These are phyloP conservation scores for Microbotryum scabiosae DNA, from an alignment of 1,284 basidiomycete species.

Conservation along the genomic window DNA sequence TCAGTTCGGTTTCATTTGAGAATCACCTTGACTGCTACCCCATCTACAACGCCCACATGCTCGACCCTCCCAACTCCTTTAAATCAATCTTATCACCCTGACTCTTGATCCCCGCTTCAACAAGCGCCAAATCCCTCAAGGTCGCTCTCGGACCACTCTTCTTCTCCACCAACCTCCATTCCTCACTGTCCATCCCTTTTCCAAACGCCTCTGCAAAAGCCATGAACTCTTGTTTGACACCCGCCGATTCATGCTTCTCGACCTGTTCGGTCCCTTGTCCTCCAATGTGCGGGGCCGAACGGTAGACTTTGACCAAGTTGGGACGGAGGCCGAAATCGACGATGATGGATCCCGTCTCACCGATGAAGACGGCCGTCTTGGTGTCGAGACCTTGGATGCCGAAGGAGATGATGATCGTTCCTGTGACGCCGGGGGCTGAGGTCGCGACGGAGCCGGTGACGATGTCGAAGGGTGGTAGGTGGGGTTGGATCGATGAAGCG, in stretches of 20 bases:
- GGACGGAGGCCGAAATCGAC: constrained; percentile 7
- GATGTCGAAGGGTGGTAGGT: constrained; percentile 30
- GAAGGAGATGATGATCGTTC: constrained; percentile 21
- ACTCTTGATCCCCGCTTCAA: constrained; percentile 26
- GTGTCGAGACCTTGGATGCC: constrained; percentile 8
- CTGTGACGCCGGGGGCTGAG: constrained; percentile 2
- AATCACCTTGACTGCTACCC: too few relatives aligned
- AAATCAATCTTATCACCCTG: constrained; percentile 4
- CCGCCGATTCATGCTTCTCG: not conserved
- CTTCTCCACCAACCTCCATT: constrained; percentile 1
- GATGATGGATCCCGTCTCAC: constrained; percentile 9
- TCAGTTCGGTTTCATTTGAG: too few relatives aligned
- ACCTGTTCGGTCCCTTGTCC: not conserved
- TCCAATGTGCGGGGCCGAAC: not conserved
- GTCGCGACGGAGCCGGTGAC: constrained; percentile 13
- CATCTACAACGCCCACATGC: constrained; percentile 1
- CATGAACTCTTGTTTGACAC: constrained; percentile 23
- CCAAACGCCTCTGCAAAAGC: constrained; percentile 12
- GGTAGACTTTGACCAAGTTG: not conserved
- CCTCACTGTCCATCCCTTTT: not conserved
- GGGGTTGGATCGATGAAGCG: constrained; percentile 13
- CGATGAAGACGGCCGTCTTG: constrained; percentile 8
- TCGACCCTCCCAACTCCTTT: constrained; percentile 5
- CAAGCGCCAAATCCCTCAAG: constrained; percentile 23
- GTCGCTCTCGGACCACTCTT: constrained; percentile 27